phyloP scores from a whole-genome alignment of 805 yeast species.

The Pichia heedii region DNA sequence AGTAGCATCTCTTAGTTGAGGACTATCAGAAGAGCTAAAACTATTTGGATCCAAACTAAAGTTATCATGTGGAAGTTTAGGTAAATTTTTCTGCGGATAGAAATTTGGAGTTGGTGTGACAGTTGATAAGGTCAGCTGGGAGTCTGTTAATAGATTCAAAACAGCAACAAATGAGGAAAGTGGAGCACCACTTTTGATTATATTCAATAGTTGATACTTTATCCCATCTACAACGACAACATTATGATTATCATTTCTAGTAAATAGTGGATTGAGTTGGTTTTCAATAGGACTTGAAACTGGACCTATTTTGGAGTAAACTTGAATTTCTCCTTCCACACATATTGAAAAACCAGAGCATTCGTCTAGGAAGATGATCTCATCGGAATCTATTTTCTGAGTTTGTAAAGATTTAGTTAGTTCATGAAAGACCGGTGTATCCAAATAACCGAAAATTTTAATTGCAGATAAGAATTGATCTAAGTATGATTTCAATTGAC shows the following conservation, averaged over 20 bases:
- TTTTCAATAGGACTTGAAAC: slow-evolving; percentile 12
- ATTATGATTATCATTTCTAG: slow-evolving; percentile 30
- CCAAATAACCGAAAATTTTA: slow-evolving; percentile 88
- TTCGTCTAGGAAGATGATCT: slow-evolving; percentile 60
- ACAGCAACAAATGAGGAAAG: slow-evolving; percentile 77
- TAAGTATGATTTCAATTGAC: slow-evolving; percentile 52
- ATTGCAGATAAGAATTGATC: slow-evolving; percentile 89
- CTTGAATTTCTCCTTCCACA: slow-evolving; percentile 83
- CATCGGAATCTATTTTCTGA: slow-evolving; percentile 69
- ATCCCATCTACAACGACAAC: slow-evolving; percentile 44
- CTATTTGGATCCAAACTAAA: slow-evolving; percentile 9
- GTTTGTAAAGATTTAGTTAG: slow-evolving; percentile 88
- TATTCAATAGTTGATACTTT: slow-evolving; percentile 66
- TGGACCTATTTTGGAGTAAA: slow-evolving; percentile 48
- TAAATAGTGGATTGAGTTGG: slow-evolving; percentile 11
- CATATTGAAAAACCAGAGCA: slow-evolving; percentile 78
- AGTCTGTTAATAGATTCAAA: slow-evolving; percentile 49
- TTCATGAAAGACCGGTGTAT: slow-evolving; percentile 84
- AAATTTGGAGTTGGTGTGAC: slow-evolving; percentile 10
- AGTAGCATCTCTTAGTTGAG: background rate
- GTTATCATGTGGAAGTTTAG: slow-evolving; percentile 7
- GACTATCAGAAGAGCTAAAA: slow-evolving; percentile 3
- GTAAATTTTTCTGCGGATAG: slow-evolving; percentile 1
- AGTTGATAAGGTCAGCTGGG: slow-evolving; percentile 6
- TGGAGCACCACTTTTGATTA: slow-evolving; percentile 76